Conservation (phyloP, 176 grass and related monocot species). For the Carex cristatella region DNA sequence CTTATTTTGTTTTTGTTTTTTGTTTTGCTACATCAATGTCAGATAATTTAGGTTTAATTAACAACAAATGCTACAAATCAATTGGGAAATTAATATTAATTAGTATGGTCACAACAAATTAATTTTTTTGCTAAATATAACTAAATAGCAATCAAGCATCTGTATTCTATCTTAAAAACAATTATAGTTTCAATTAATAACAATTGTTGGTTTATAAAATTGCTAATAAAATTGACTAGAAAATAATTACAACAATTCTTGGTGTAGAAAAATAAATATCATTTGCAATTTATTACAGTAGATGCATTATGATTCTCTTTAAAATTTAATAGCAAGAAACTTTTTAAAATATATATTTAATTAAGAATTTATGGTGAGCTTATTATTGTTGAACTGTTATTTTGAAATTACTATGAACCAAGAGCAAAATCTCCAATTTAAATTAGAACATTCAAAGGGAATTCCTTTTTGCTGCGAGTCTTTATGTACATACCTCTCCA, state of each 20-base stretch:
- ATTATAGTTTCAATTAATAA: too few relatives aligned
- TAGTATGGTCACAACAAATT: too few relatives aligned
- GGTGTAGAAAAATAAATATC: background rate
- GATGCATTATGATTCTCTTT: background rate
- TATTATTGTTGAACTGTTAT: background rate
- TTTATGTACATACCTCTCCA: background rate
- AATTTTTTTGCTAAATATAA: too few relatives aligned
- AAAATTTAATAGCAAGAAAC: too few relatives aligned
- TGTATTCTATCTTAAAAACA: too few relatives aligned
- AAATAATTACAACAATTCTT: too few relatives aligned
- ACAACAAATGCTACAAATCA: background rate
- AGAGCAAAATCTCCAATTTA: background rate
- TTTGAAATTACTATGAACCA: background rate
- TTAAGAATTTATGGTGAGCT: background rate
- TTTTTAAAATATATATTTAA: too few relatives aligned
- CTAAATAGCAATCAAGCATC: too few relatives aligned
- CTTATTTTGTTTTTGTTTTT: background rate
- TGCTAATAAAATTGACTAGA: too few relatives aligned
- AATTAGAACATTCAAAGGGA: background rate
- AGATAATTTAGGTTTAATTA: background rate
- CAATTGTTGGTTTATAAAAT: too few relatives aligned
- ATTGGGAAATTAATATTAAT: too few relatives aligned
- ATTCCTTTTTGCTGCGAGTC: background rate
- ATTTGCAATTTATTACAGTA: background rate
- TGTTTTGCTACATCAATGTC: background rate